Evolutionary conservation across 305 asterid species (phyloP).

Genomic region (Fraxinus baroniana): DNA sequence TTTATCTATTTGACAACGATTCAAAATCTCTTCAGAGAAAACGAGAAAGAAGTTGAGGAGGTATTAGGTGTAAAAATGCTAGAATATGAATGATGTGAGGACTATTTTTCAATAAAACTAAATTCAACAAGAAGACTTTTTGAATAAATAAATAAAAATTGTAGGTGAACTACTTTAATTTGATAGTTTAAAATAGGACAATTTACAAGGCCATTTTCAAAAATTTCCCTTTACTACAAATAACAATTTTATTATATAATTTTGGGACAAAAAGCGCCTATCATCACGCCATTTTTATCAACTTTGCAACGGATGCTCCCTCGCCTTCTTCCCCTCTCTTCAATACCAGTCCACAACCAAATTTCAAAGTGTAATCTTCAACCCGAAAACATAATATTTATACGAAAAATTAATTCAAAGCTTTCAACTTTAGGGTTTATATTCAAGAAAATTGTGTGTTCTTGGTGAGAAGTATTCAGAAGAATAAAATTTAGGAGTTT

Average conservation of each 20-base stretch:
- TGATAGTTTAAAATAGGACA: background rate
- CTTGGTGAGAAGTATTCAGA: background rate
- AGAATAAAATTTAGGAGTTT: background rate
- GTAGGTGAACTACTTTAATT: background rate
- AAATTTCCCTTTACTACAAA: background rate
- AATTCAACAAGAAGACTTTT: background rate
- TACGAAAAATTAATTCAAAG: background rate
- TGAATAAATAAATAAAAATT: background rate
- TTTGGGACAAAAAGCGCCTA: constrained; percentile 6
- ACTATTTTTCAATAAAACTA: background rate
- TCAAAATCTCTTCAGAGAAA: background rate
- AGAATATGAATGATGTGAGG: background rate
- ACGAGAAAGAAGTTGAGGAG: background rate
- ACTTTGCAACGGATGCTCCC: constrained; percentile 18
- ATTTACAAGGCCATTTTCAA: background rate
- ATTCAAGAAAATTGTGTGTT: constrained; percentile 1
- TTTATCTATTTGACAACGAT: background rate
- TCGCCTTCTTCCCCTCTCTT: constrained; percentile 9
- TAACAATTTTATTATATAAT: background rate
- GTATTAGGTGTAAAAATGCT: background rate
- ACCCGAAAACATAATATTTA: background rate
- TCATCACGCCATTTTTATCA: constrained; percentile 38
- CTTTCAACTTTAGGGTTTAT: background rate
- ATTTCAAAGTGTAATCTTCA: background rate
- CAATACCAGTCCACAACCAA: constrained; percentile 2